Percentiles rank a stretch among this genome's conserved stretches.
phyloP scores from a whole-genome alignment of 1,284 basidiomycete species.

The Malassezia psittaci region DNA sequence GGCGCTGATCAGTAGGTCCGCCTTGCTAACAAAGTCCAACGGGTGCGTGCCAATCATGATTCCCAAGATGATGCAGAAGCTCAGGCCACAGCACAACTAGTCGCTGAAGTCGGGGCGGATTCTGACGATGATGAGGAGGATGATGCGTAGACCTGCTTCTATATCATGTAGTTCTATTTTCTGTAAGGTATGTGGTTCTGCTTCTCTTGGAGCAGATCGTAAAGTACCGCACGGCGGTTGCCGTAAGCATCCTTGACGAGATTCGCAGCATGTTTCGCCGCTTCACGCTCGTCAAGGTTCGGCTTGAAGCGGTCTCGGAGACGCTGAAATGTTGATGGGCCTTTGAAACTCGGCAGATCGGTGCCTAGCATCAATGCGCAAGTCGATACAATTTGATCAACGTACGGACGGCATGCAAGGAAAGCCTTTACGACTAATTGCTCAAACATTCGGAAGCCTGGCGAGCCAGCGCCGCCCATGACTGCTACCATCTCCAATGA shows the following conservation, averaged over 20 bases:
- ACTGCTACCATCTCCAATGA: conserved; percentile 94
- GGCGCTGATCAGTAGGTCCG: conserved; percentile 66
- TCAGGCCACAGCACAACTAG: conserved; percentile 3
- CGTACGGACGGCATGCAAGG: conserved; percentile 81
- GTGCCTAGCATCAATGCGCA: conserved; percentile 91
- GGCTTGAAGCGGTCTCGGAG: conserved; percentile 77
- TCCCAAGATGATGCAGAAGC: neutral
- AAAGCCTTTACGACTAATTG: conserved; percentile 92
- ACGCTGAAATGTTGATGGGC: conserved; percentile 67
- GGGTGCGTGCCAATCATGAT: neutral
- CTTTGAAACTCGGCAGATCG: conserved; percentile 90
- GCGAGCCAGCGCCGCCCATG: conserved; percentile 87
- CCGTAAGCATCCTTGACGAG: conserved; percentile 85
- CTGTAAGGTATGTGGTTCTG: conserved; percentile 38
- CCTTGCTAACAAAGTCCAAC: conserved; percentile 45
- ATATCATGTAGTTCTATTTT: neutral
- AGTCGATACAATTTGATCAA: conserved; percentile 75
- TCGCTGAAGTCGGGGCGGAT: conserved; percentile 4
- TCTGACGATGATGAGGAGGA: neutral
- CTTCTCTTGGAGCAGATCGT: conserved; percentile 59
- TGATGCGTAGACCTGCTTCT: neutral
- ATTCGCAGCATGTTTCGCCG: conserved; percentile 76
- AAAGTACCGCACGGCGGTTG: conserved; percentile 79
- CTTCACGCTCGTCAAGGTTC: conserved; percentile 72
- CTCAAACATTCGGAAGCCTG: conserved; percentile 87